Evolutionary conservation across 208 protist genomes (phyloP).

Genomic region (Wallacemonas sp.): DNA sequence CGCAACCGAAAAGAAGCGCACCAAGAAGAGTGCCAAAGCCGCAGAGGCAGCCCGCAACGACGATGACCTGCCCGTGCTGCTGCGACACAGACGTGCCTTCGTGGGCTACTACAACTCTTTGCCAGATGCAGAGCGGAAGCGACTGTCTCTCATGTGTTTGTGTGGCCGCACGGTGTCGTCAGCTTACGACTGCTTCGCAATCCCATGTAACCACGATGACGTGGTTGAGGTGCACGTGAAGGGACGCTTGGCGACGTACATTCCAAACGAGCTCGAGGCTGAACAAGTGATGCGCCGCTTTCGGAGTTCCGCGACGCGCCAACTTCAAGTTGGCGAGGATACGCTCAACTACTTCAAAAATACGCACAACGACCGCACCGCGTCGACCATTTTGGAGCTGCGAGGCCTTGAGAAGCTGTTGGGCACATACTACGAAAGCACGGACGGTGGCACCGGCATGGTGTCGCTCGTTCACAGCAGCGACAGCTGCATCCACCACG

Average conservation of each 20-base stretch:
- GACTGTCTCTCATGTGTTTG: conserved; percentile 79
- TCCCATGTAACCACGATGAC: conserved; percentile 80
- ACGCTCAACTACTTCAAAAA: conserved; percentile 88
- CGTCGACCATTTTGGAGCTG: conserved; percentile 81
- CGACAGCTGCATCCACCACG: conserved; percentile 92
- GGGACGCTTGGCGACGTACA: conserved; percentile 65
- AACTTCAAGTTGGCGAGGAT: conserved; percentile 89
- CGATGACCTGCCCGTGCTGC: conserved; percentile 73
- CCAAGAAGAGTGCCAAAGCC: conserved; percentile 31
- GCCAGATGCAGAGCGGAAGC: conserved; percentile 60
- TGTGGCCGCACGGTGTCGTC: conserved; percentile 68
- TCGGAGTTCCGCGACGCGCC: conserved; percentile 69
- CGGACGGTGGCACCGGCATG: conserved; percentile 89
- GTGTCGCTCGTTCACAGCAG: conserved; percentile 87
- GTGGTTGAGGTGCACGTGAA: conserved; percentile 75
- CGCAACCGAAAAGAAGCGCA: conserved; percentile 23
- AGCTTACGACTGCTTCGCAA: conserved; percentile 77
- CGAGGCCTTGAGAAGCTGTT: conserved; percentile 90
- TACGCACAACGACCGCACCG: conserved; percentile 72
- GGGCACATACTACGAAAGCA: conserved; percentile 92
- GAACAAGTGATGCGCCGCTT: conserved; percentile 87
- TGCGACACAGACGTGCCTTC: conserved; percentile 81
- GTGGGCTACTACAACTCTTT: conserved; percentile 85
- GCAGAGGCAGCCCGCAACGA: conserved; percentile 25
- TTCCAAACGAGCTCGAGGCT: conserved; percentile 78